Percentiles rank a stretch among this genome's conserved stretches.
phyloP scores from a whole-genome alignment of 371 early-diverging fungal genomes.

The Mortierella sp. region DNA sequence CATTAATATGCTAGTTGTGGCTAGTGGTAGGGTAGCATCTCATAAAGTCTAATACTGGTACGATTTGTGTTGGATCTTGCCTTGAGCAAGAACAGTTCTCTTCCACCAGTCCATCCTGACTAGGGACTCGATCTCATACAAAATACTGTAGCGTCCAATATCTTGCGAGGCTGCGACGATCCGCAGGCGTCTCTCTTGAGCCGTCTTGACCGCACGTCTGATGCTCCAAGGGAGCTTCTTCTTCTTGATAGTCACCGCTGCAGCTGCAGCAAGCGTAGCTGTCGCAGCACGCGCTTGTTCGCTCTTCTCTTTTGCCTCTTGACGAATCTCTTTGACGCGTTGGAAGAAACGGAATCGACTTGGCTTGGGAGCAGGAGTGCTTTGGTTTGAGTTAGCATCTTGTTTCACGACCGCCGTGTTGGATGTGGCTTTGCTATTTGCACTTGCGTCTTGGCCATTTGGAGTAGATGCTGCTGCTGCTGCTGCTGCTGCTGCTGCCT shows the following conservation, averaged over 20 bases:
- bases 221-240: conserved; percentile 28
- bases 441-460: neutral
- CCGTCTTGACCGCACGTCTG: conserved; percentile 17
- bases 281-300: neutral
- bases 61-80: conserved; percentile 3
- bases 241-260: conserved; percentile 16
- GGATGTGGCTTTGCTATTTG: neutral
- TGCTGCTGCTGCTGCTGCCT: neutral
- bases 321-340: conserved; percentile 8
- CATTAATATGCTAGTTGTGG: neutral
- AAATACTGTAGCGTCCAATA: conserved; percentile 46
- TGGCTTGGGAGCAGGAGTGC: neutral
- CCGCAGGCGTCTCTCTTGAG: conserved; percentile 20
- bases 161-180: conserved; percentile 43
- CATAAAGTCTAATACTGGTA: conserved; percentile 15
- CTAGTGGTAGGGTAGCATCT: neutral
- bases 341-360: conserved; percentile 28
- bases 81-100: conserved; percentile 12
- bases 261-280: conserved; percentile 6
- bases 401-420: neutral
- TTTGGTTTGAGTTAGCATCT: neutral
- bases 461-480: too few species aligned
- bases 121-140: conserved; percentile 30
- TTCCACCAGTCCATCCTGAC: conserved; percentile 37
- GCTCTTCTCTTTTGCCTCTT: conserved; percentile 11